Evolutionary conservation across 192 early-diverging fungal genomes (phyloP).

Genomic region (Backusella liffmaniae): DNA sequence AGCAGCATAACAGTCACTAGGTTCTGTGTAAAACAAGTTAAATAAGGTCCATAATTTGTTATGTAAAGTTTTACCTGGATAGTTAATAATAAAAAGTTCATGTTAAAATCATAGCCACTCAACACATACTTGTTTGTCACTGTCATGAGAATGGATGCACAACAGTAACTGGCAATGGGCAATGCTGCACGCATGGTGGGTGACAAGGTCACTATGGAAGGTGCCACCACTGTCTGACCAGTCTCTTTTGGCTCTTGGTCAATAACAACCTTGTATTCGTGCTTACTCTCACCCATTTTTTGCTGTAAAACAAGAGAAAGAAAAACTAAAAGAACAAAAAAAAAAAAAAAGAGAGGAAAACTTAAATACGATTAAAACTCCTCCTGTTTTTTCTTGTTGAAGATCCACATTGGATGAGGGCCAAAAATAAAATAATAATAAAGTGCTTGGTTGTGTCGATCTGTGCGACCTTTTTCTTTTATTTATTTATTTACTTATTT

Average conservation of each 20-base stretch:
- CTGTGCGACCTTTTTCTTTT: not conserved
- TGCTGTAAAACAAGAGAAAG: not conserved
- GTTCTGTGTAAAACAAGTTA: slow-evolving; percentile 43
- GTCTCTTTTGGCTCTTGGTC: slow-evolving; percentile 5
- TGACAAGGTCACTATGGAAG: slow-evolving; percentile 24
- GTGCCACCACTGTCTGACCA: slow-evolving; percentile 5
- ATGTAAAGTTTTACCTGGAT: slow-evolving; percentile 51
- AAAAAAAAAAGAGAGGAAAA: not conserved
- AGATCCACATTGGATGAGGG: not conserved
- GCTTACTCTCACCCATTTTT: not conserved
- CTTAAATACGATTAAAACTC: not conserved
- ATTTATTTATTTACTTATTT: not conserved
- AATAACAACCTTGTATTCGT: slow-evolving; percentile 18
- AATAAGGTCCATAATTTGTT: not conserved
- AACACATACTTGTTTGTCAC: slow-evolving; percentile 87
- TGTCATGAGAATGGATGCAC: slow-evolving; percentile 87
- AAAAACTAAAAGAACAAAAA: not conserved
- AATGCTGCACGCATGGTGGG: slow-evolving; percentile 43
- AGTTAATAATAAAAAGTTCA: slow-evolving; percentile 80
- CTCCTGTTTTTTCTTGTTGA: not conserved
- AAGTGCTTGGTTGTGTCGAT: too few species aligned
- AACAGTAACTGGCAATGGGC: slow-evolving; percentile 87
- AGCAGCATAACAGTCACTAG: slow-evolving; percentile 59
- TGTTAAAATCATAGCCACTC: slow-evolving; percentile 74
- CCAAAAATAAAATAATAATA: too few species aligned